Evolutionary conservation across 1,284 basidiomycete genomes (phyloP), one percentile per base, ranked within the genome.

Genomic region (Volvariella volvacea): DNA sequence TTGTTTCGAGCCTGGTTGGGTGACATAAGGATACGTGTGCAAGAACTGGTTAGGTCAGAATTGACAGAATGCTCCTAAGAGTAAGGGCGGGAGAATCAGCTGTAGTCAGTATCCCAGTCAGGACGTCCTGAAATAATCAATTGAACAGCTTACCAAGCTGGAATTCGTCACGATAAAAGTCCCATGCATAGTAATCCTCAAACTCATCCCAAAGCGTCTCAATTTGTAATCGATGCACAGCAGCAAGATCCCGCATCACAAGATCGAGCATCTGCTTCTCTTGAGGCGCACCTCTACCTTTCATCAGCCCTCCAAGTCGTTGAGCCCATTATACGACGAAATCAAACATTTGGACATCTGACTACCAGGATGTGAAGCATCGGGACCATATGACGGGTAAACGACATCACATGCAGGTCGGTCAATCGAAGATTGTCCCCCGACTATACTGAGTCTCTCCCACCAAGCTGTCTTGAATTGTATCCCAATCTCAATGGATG

Each of bases 401-500:
- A 53, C 48, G 30, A 50, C 34, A 10, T 30, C 38, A 7, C 52
- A 46, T 16, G 48, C 32, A 22, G 46, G 43, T 2, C 45, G 40
- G 37, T 53, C 52, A 14, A 48, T 53, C n/a, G 20, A 46, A 14
- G 48, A 45, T 42, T 51, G 50, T 3, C 52, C 52, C 8, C 52
- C 52, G 4, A 43, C 45, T 25, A 50, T 51, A 6, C 22, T 21
- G 15, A 48, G 41, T 14, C 44, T 43, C 41, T 40, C 34, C 48
- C 51, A 53, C 52, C 52, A 54, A 7, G 41, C 32, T 3, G 46
- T 42, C 41, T 41, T 51, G 53, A 66, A 66, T 49, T 55, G 48
- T 2, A 65, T 52, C 1, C 55, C 64, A 41, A 66, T 47, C 49
- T 66, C 65, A 42, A 50, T 47, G n/a, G 54, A 42, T 2, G 57